Percentiles rank a stretch among this genome's conserved stretches.
Evolutionary conservation across 352 stramenopile genomes (phyloP).

Genomic region (Phytophthora quininea): DNA sequence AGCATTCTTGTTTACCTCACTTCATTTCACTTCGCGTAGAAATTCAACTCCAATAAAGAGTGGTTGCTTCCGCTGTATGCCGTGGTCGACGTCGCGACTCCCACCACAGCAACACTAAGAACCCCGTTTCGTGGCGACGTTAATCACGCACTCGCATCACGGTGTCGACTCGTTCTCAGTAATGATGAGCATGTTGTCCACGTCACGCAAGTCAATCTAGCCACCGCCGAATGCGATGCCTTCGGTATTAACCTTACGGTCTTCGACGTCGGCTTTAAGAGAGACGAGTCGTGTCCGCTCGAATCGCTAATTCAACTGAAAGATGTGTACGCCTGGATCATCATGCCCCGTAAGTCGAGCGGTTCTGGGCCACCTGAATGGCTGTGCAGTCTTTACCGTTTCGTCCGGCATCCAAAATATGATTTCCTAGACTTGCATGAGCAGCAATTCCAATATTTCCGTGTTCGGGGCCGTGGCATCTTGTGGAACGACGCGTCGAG

Average conservation of each 20-base stretch:
- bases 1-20: conserved; percentile 5
- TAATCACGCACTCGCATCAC: conserved; percentile 12
- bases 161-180: conserved; percentile 34
- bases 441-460: conserved; percentile 41
- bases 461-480: conserved; percentile 25
- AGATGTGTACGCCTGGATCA: conserved; percentile 49
- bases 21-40: conserved; percentile 14
- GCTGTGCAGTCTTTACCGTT: conserved; percentile 59
- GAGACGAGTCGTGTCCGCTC: conserved; percentile 43
- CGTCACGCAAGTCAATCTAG: conserved; percentile 15
- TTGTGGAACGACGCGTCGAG: conserved; percentile 51
- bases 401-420: conserved; percentile 52
- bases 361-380: conserved; percentile 39
- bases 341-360: conserved; percentile 17
- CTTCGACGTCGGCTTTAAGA: conserved; percentile 42
- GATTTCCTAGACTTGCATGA: conserved; percentile 37
- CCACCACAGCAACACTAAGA: conserved; percentile 29
- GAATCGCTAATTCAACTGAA: conserved; percentile 35
- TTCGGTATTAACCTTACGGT: not conserved
- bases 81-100: conserved; percentile 32
- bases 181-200: conserved; percentile 54
- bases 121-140: conserved; percentile 40
- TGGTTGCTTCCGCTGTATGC: conserved; percentile 63
- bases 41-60: conserved; percentile 53
- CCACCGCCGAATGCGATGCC: not conserved